These are phyloP conservation scores for Aspergillus sp. DNA, from an alignment of 2,329 filamentous ascomycete genomes.

Conservation along the genomic window DNA sequence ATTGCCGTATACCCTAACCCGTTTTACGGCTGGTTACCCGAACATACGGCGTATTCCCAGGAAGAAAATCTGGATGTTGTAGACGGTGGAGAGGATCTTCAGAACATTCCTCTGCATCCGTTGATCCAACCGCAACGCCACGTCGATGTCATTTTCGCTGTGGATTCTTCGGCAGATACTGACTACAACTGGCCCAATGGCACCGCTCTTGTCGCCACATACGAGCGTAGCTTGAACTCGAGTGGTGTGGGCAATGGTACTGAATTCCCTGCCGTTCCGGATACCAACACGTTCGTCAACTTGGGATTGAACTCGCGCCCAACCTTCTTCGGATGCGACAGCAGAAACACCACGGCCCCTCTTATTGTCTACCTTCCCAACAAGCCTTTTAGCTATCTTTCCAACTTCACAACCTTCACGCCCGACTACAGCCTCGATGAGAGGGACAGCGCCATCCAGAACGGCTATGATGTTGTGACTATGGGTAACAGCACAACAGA, in stretches of 20 bases:
- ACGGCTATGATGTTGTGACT: constrained; percentile 81
- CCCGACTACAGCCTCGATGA: constrained; percentile 62
- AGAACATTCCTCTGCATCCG: constrained; percentile 78
- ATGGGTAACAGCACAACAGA: constrained; percentile 78
- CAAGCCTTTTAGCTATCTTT: constrained; percentile 71
- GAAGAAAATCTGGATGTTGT: constrained; percentile 65
- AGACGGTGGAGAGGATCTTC: constrained; percentile 74
- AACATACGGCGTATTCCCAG: constrained; percentile 58
- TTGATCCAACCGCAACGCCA: constrained; percentile 70
- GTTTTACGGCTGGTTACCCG: constrained; percentile 65
- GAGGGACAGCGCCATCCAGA: constrained; percentile 78
- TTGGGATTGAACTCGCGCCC: constrained; percentile 71
- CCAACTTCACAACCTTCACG: constrained; percentile 79
- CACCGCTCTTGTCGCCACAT: constrained; percentile 71
- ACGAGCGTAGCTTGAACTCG: constrained; percentile 61
- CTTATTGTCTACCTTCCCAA: constrained; percentile 88
- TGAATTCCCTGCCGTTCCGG: constrained; percentile 70
- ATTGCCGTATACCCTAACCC: constrained; percentile 80
- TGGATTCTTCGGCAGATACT: constrained; percentile 76
- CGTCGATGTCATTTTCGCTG: constrained; percentile 78
- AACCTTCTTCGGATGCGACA: constrained; percentile 78
- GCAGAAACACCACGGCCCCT: constrained; percentile 58
- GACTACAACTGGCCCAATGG: constrained; percentile 72
- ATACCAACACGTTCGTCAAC: constrained; percentile 75
- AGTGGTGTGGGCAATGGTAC: constrained; percentile 64